Conservation (phyloP, 2,329 filamentous ascomycete genomes). For the Aureobasidium uvarum region DNA sequence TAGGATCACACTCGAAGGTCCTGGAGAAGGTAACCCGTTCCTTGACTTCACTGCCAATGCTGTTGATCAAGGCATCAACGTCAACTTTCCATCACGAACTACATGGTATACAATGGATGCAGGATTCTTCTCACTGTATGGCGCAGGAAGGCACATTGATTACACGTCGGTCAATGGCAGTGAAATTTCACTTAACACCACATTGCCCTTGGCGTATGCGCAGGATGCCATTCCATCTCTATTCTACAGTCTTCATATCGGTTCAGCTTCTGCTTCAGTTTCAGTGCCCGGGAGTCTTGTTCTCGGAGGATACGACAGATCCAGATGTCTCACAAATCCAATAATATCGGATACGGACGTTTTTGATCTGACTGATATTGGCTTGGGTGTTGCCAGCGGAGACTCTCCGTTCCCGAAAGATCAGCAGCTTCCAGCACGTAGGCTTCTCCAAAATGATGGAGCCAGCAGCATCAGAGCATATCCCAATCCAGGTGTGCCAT, state of each 20-base stretch:
- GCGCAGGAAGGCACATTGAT: not conserved
- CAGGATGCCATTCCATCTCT: not conserved
- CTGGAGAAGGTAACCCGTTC: not conserved
- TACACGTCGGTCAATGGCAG: constrained; percentile 1
- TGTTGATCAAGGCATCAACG: not conserved
- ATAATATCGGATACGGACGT: not conserved
- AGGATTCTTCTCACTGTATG: constrained; percentile 20
- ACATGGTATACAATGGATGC: constrained; percentile 7
- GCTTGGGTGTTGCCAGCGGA: not conserved
- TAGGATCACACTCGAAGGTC: constrained; percentile 5
- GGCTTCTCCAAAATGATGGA: not conserved
- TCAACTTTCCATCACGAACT: not conserved
- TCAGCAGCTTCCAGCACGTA: not conserved
- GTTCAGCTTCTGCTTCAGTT: not conserved
- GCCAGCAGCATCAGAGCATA: not conserved
- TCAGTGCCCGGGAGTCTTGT: not conserved
- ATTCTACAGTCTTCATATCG: constrained; percentile 13
- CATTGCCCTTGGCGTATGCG: not conserved
- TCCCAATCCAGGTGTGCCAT: constrained; percentile 21
- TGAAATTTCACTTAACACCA: not conserved
- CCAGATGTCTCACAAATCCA: constrained; percentile 11
- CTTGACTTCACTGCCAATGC: constrained; percentile 18
- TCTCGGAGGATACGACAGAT: constrained; percentile 13
- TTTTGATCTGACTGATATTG: not conserved
- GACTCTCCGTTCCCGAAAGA: not conserved